These are phyloP conservation scores for Abrus pulchellus DNA, from an alignment of 306 rosid genomes.

Conservation along the genomic window DNA sequence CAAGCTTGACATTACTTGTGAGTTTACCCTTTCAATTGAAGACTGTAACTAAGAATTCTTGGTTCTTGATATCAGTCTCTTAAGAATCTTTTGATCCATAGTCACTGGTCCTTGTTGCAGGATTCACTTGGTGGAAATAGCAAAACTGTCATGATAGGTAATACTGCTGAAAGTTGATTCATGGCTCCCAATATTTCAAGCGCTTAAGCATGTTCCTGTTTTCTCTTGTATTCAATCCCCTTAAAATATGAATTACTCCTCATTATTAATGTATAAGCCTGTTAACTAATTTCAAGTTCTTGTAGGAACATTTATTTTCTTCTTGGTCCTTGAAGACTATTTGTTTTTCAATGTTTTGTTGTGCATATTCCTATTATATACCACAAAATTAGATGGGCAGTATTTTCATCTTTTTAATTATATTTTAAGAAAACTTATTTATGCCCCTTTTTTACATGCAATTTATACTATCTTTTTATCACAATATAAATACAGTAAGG, in stretches of 20 bases:
- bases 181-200: not conserved
- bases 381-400: constrained; percentile 24
- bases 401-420: constrained; percentile 22
- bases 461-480: constrained; percentile 5
- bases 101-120: constrained; percentile 58
- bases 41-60: constrained; percentile 27
- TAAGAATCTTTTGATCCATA: constrained; percentile 45
- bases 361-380: constrained; percentile 35
- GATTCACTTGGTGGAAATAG: constrained; percentile 96
- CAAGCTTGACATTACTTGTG: not conserved
- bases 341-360: constrained; percentile 23
- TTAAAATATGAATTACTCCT: constrained; percentile 35
- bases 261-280: constrained; percentile 28
- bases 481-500: constrained; percentile 28
- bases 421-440: constrained; percentile 20
- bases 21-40: constrained; percentile 8
- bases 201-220: constrained; percentile 34
- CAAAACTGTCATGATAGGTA: constrained; percentile 94
- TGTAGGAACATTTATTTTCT: constrained; percentile 14
- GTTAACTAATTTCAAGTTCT: constrained; percentile 35
- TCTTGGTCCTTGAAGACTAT: constrained; percentile 34
- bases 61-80: constrained; percentile 32
- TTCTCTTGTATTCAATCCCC: constrained; percentile 29
- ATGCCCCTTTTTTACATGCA: constrained; percentile 10
- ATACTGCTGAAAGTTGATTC: constrained; percentile 47